Percentiles rank a stretch among this genome's conserved stretches.
Evolutionary conservation across 495 filamentous ascomycete species (phyloP).

Genomic region (Penicillium bovifimosum): DNA sequence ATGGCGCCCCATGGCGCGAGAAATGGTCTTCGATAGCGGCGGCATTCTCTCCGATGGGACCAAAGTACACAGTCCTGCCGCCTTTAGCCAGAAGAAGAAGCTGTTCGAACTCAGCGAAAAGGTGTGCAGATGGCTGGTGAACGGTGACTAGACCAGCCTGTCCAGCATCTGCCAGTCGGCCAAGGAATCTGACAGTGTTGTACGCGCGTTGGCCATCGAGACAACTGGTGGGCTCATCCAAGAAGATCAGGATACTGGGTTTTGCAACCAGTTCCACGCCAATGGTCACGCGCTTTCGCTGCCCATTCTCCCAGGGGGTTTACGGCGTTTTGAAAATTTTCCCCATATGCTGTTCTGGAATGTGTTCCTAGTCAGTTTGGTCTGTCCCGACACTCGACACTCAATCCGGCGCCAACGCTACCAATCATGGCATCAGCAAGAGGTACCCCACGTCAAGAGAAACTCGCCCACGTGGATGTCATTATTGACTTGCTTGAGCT

Average conservation of each 20-base stretch:
- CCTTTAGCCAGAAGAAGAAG: slow-evolving; percentile 63
- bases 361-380: no score
- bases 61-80: slow-evolving; percentile 68
- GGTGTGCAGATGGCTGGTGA: slow-evolving; percentile 65
- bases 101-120: slow-evolving; percentile 70
- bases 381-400: no score
- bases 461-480: slow-evolving; percentile 49
- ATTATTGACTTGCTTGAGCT: slow-evolving; percentile 52
- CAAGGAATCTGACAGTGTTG: slow-evolving; percentile 57
- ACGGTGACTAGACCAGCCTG: slow-evolving; percentile 71
- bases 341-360: no score
- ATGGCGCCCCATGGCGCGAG: slow-evolving; percentile 65
- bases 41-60: slow-evolving; percentile 52
- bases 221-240: slow-evolving; percentile 73
- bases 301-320: no score
- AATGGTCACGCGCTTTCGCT: slow-evolving; percentile 60
- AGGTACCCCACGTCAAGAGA: no score
- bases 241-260: slow-evolving; percentile 62
- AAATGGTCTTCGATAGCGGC: slow-evolving; percentile 62
- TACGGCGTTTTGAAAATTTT: no score
- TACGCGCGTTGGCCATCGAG: slow-evolving; percentile 60
- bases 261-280: slow-evolving; percentile 64
- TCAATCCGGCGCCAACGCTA: slow-evolving; percentile 45
- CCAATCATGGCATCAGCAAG: slow-evolving; percentile 52
- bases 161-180: slow-evolving; percentile 59